These are phyloP conservation scores for Neurospora sp. DNA, from an alignment of 495 filamentous ascomycete species.

Conservation along the genomic window DNA sequence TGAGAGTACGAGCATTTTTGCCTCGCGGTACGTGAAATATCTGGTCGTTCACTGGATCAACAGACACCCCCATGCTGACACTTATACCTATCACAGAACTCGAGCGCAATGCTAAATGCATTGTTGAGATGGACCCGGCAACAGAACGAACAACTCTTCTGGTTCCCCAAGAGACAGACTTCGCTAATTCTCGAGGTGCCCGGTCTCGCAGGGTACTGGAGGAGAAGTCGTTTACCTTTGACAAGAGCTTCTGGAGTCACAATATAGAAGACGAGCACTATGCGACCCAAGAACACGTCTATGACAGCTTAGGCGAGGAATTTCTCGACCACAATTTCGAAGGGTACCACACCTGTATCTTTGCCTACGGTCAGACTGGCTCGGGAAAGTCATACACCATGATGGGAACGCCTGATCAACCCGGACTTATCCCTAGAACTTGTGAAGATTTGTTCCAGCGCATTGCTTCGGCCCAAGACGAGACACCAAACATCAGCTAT, in stretches of 20 bases:
- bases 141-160: constrained; percentile 75
- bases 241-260: constrained; percentile 97
- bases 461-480: constrained; percentile 67
- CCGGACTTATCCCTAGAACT: constrained; percentile 91
- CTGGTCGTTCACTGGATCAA: not conserved
- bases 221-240: constrained; percentile 88
- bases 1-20: constrained; percentile 82
- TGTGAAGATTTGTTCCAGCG: constrained; percentile 94
- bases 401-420: constrained; percentile 85
- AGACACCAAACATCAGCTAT: constrained; percentile 81
- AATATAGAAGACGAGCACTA: constrained; percentile 53
- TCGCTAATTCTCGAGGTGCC: constrained; percentile 50
- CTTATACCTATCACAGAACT: constrained; percentile 51
- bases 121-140: constrained; percentile 80
- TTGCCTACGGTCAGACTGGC: constrained; percentile 96
- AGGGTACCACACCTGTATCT: constrained; percentile 98
- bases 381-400: constrained; percentile 98
- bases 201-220: constrained; percentile 69
- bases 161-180: constrained; percentile 51
- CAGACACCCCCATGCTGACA: not conserved
- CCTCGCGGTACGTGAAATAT: constrained; percentile 56
- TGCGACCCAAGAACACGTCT: constrained; percentile 75
- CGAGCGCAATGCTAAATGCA: constrained; percentile 67
- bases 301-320: constrained; percentile 89
- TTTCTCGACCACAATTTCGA: constrained; percentile 99